Evolutionary conservation across 176 grass and related monocot genomes (phyloP).

Genomic region (Oryza australiensis): DNA sequence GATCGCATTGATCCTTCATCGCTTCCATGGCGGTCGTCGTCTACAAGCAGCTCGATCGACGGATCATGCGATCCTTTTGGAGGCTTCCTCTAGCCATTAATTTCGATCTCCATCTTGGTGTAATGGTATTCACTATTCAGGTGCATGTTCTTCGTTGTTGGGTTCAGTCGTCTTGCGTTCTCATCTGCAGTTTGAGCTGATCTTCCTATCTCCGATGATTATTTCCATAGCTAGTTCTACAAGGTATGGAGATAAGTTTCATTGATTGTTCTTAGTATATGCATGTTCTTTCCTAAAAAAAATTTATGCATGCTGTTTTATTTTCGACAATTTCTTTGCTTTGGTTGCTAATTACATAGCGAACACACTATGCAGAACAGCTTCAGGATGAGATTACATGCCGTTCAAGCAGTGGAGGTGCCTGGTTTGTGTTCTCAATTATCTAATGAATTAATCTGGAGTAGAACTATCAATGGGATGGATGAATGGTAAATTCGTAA

Average conservation of each 20-base stretch:
- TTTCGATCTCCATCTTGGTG: constrained; percentile 15
- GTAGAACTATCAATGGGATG: background rate
- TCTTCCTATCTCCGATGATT: background rate
- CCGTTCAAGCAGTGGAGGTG: background rate
- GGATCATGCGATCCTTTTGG: constrained; percentile 85
- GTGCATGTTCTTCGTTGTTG: background rate
- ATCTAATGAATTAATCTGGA: background rate
- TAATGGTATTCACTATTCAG: background rate
- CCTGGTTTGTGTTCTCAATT: background rate
- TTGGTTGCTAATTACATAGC: background rate
- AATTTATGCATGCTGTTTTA: background rate
- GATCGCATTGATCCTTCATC: constrained; percentile 74
- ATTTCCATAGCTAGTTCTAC: background rate
- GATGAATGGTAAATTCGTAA: background rate
- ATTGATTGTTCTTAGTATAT: background rate
- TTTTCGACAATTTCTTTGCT: background rate
- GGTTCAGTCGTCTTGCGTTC: background rate
- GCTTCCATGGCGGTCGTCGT: constrained; percentile 11
- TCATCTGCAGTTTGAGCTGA: background rate
- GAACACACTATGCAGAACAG: background rate
- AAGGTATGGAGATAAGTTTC: constrained; percentile 2
- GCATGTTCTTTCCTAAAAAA: no score
- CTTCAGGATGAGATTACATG: constrained; percentile 5
- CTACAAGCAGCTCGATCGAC: background rate
- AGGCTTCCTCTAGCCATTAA: constrained; percentile 68